A percentile compares a stretch with the other conserved stretches of the same genome.
These are phyloP conservation scores for Citrus sinensis DNA, from an alignment of 345 rosid genomes.

Conservation along the genomic window DVS_A1.0 CM039168.1:29460501-29461000, in stretches of 20 bases:
- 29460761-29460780: conserved; percentile 42
- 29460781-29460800: conserved; percentile 24
- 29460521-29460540: too few species aligned
- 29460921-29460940: not conserved
- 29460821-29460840: conserved; percentile 38
- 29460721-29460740: conserved; percentile 45
- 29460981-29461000: not conserved
- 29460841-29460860: conserved; percentile 49
- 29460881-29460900: conserved; percentile 34
- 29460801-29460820: not conserved
- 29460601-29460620: not conserved
- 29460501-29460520: not conserved
- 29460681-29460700: conserved; percentile 43
- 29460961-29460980: not conserved
- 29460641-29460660: conserved; percentile 24
- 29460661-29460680: conserved; percentile 47
- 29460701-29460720: conserved; percentile 48
- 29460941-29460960: not conserved
- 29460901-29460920: conserved; percentile 19
- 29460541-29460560: not conserved
- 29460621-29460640: not conserved
- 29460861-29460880: conserved; percentile 22
- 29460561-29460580: not conserved
- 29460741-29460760: conserved; percentile 44
- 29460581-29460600: not conserved